Evolutionary conservation across 176 grass and related monocot genomes (phyloP).

Genomic region (Microstegium vimineum): DNA sequence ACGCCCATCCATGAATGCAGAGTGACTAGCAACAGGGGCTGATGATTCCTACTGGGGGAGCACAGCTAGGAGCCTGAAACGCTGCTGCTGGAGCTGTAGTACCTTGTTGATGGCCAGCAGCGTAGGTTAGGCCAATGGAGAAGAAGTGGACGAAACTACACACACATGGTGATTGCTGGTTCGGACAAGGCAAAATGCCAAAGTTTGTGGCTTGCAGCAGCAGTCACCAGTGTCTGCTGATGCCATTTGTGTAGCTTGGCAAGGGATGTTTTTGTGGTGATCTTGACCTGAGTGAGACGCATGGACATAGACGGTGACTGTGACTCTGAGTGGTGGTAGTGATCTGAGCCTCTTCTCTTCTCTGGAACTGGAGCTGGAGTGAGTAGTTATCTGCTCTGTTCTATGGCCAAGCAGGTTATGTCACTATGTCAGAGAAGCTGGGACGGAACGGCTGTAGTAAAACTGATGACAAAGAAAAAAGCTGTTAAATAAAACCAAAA

Average conservation of each 20-base stretch:
- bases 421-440: not conserved
- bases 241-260: constrained; percentile 28
- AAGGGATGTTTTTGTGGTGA: constrained; percentile 24
- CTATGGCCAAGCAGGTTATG: not conserved
- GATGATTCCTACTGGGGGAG: not conserved
- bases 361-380: not conserved
- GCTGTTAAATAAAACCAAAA: no score
- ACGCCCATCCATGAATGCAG: not conserved
- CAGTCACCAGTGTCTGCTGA: not conserved
- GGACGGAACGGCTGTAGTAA: not conserved
- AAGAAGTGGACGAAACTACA: not conserved
- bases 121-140: not conserved
- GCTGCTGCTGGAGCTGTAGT: not conserved
- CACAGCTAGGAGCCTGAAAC: not conserved
- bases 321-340: not conserved
- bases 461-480: not conserved
- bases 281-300: not conserved
- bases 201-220: not conserved
- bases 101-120: not conserved
- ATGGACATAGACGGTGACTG: not conserved
- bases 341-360: not conserved
- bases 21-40: not conserved
- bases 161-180: constrained; percentile 9
- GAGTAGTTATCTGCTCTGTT: not conserved
- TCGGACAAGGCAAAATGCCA: not conserved